Evolutionary conservation across 306 rosid genomes (phyloP), one percentile per base, ranked within the genome.

Genomic region (Dryas drummondii): DNA sequence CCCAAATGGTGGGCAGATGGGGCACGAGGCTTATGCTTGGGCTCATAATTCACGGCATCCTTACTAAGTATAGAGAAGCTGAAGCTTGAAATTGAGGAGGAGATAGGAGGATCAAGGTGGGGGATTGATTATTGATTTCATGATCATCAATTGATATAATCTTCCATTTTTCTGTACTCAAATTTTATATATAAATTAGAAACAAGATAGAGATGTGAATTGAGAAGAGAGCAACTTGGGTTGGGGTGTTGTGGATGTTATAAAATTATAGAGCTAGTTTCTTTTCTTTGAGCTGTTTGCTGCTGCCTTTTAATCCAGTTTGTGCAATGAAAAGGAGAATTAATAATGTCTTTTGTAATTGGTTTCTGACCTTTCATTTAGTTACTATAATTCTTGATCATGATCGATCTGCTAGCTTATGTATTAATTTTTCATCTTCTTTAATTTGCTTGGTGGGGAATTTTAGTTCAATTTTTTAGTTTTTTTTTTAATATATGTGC

Each of bases 1-100:
- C 74, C 84, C 90, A 51, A 90, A 82, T 72, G 94, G 90, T 2
- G 90, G 87, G 3, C 92, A 80, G 54, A 71, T 87, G 16, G 93
- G 91, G 47, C 93, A 87, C 77, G 98, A 92, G 56, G 87, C 90
- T 53, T 88, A 87, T 85, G 83, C 79, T 75, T 96, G 98, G 98
- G 71, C 87, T 83, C 96, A 32, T 32, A 32, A 91, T 53, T 85
- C 88, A 19, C 56, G 97, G 40, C 82, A 86, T 27, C 90, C 96
- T 56, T 96, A 81, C 73, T 96, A 68, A 80, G 14, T 45, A 42
- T 8, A 7, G 37, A 12, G 42, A 51, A 59, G 57, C 37, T 32
- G 37, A 32, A 32, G 37, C 37, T 32, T 32, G 37, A 32, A 32
- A 32, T 32, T 32, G 37, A 32, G 37, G 37, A 32, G 37, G 37